Conservation (phyloP, 257 asterid genomes). For the Schizonepeta tenuifolia region DNA sequence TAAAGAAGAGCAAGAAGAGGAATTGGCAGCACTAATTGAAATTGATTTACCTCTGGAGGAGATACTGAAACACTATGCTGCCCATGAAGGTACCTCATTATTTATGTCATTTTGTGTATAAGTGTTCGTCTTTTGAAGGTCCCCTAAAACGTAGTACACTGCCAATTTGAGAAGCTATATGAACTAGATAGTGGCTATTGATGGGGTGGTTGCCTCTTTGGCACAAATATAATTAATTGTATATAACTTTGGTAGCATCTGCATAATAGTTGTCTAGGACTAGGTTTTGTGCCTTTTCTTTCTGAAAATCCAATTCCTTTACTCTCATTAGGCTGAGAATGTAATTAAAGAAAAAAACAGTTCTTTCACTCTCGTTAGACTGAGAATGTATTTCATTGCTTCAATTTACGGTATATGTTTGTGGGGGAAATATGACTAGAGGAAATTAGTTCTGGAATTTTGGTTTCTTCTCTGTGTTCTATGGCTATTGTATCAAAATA, state of each 20-base stretch:
- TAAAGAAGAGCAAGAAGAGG: constrained; percentile 95
- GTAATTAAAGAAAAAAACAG: not conserved
- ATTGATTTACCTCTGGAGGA: constrained; percentile 85
- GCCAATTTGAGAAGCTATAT: constrained; percentile 28
- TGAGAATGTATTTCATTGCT: not conserved
- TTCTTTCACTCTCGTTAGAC: not conserved
- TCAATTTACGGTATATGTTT: not conserved
- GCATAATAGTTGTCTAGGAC: not conserved
- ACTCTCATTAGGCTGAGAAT: constrained; percentile 16
- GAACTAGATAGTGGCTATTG: constrained; percentile 11
- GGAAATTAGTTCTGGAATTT: too few species aligned
- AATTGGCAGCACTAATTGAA: constrained; percentile 82
- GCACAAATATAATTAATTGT: not conserved
- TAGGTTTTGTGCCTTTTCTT: constrained; percentile 16
- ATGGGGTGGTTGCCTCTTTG: not conserved
- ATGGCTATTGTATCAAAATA: constrained; percentile 29
- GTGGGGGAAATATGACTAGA: too few species aligned
- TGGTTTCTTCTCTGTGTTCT: too few species aligned
- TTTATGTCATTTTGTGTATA: constrained; percentile 7
- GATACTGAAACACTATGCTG: constrained; percentile 74
- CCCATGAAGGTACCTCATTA: constrained; percentile 61
- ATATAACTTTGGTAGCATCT: constrained; percentile 2
- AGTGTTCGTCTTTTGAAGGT: constrained; percentile 17
- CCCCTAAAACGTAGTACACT: constrained; percentile 7
- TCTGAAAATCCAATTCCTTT: not conserved